phyloP scores from a whole-genome alignment of 2,329 filamentous ascomycete genomes.

The Colletotrichum sp. region DNA sequence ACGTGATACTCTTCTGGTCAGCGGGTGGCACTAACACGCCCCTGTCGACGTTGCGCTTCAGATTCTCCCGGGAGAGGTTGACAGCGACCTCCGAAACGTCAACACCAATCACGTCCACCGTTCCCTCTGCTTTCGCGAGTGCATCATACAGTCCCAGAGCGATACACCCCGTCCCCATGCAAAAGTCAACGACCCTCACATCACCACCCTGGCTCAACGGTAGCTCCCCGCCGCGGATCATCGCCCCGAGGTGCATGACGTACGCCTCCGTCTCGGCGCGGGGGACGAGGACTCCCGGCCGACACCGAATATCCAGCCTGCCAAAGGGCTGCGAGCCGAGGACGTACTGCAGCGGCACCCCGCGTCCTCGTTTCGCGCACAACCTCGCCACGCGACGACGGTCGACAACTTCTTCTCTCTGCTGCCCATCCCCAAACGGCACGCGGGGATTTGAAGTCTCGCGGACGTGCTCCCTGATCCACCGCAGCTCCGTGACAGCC shows the following conservation, averaged over 20 bases:
- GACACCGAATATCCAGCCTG: slow-evolving; percentile 76
- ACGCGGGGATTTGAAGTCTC: not conserved
- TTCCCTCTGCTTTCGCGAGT: slow-evolving; percentile 46
- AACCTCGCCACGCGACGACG: slow-evolving; percentile 32
- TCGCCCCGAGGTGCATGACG: slow-evolving; percentile 56
- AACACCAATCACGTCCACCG: slow-evolving; percentile 65
- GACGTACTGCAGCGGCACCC: slow-evolving; percentile 87
- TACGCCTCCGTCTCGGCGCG: slow-evolving; percentile 78
- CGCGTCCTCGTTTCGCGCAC: slow-evolving; percentile 56
- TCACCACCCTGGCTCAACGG: not conserved
- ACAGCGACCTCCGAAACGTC: slow-evolving; percentile 75
- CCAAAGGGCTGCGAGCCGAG: slow-evolving; percentile 90
- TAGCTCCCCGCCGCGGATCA: slow-evolving; percentile 32
- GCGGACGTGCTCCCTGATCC: slow-evolving; percentile 67
- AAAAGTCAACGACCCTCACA: slow-evolving; percentile 79
- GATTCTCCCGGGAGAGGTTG: slow-evolving; percentile 67
- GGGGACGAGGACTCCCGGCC: slow-evolving; percentile 82
- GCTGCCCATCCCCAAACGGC: not conserved
- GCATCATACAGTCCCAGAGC: slow-evolving; percentile 74
- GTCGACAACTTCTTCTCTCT: not conserved
- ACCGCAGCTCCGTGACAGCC: slow-evolving; percentile 72
- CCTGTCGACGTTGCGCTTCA: slow-evolving; percentile 48
- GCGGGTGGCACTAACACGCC: slow-evolving; percentile 24
- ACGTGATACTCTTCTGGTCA: slow-evolving; percentile 38
- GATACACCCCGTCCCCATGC: slow-evolving; percentile 91